Evolutionary conservation across 371 early-diverging fungal species (phyloP), one percentile per base, ranked within the genome.

Genomic region (Saksenaea vasiformis): DNA sequence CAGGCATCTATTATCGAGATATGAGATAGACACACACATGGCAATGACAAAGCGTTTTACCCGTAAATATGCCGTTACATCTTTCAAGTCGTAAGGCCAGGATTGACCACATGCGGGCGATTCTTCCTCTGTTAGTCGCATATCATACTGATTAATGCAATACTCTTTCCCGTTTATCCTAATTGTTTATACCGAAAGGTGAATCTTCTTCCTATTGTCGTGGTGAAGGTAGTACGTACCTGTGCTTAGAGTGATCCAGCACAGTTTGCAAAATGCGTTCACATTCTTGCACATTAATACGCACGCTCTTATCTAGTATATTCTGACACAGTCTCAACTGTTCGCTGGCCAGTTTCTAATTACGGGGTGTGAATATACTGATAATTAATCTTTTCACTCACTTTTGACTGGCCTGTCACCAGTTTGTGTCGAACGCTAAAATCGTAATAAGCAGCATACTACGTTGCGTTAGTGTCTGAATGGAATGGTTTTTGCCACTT

Each of bases 81-180:
- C 78, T 0, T 68, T 61, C 38, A 93, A 69, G 58, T 89, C 89
- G 54, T 85, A 69, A 1, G 95, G 95, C 95, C 95, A 95, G 0
- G 63, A 58, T 55, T 87, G 65, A 8, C 95, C 95, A 66, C 95
- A 95, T 0, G 74, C 76, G 1, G 89, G 88, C 53, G 66, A 82
- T 5, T 69, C 14, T 39, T 82, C 72, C 47, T 93, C 91, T 31
- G 71, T 71, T 10, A 89, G 54, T 35, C 95, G 86, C 35, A 92
- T 89, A 69, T 95, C 95, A 66, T 94, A 95, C 72, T 87, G 83
- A 68, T 95, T 95, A 28, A 92, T 64, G 70, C 95, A 95, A 14
- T 62, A 58, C 36, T 65, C 60, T 10, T 73, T 31, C 11, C 68
- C 65, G 15, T 67, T 56, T 27, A 37, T 47, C 13, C 61, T 57